Evolutionary conservation across 2,329 filamentous ascomycete genomes (phyloP).

Genomic region (Alternaria dauci): DNA sequence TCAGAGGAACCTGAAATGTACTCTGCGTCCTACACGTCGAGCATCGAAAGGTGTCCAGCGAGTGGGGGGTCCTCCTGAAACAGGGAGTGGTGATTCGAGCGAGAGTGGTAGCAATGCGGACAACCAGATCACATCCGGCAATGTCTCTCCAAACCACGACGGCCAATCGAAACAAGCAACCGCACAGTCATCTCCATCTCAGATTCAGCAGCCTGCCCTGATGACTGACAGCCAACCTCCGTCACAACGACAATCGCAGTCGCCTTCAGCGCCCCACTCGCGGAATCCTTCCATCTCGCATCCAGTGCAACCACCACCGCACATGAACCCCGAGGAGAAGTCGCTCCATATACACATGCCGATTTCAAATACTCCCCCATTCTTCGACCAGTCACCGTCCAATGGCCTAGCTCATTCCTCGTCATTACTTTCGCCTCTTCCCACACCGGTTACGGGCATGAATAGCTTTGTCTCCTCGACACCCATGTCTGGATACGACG

Average conservation of each 20-base stretch:
- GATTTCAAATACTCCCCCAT: constrained; percentile 47
- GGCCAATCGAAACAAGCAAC: constrained; percentile 34
- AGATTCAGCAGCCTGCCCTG: constrained; percentile 25
- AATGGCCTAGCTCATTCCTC: constrained; percentile 42
- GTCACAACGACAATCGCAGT: constrained; percentile 45
- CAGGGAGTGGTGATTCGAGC: constrained; percentile 44
- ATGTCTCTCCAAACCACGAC: constrained; percentile 47
- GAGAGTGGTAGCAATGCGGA: constrained; percentile 45
- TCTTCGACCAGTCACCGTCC: constrained; percentile 53
- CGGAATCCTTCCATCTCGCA: constrained; percentile 45
- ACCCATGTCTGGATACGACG: constrained; percentile 57
- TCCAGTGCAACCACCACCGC: constrained; percentile 40
- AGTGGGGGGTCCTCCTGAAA: constrained; percentile 34
- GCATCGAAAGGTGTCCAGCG: constrained; percentile 55
- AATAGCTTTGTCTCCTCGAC: constrained; percentile 55
- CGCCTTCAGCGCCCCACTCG: constrained; percentile 41
- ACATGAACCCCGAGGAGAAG: constrained; percentile 48
- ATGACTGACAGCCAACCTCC: constrained; percentile 25
- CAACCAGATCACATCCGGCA: constrained; percentile 41
- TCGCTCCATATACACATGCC: constrained; percentile 33
- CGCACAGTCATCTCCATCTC: constrained; percentile 32
- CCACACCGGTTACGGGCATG: constrained; percentile 48
- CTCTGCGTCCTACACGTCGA: constrained; percentile 57
- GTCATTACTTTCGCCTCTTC: constrained; percentile 50
- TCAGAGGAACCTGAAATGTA: constrained; percentile 58